These are phyloP conservation scores for Blastocystis sp. DNA, from an alignment of 352 stramenopile genomes.

Conservation along the genomic window DNA sequence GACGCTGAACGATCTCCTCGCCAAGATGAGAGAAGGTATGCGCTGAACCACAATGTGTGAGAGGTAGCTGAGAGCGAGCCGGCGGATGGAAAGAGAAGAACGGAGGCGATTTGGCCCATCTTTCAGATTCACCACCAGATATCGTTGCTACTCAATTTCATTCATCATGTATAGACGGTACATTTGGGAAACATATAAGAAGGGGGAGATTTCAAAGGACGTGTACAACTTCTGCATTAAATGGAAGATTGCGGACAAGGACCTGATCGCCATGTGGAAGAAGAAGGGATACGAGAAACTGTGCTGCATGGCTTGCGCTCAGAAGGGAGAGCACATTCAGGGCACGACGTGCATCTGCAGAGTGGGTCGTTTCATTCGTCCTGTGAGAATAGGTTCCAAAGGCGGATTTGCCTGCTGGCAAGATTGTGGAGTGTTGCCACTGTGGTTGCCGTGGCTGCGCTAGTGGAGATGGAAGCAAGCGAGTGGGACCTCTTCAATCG, in stretches of 20 bases:
- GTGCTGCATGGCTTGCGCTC: slow-evolving; percentile 55
- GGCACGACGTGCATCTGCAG: slow-evolving; percentile 44
- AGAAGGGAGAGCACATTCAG: slow-evolving; percentile 51
- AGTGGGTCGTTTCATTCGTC: neutral
- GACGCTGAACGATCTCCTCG: slow-evolving; percentile 32
- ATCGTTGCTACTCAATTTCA: neutral
- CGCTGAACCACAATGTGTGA: neutral
- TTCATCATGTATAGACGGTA: slow-evolving; percentile 4
- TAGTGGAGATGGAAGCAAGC: slow-evolving; percentile 49
- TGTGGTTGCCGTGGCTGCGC: slow-evolving; percentile 59
- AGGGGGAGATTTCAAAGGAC: slow-evolving; percentile 18
- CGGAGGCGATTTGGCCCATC: slow-evolving; percentile 61
- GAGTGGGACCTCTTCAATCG: neutral
- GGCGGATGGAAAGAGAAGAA: slow-evolving; percentile 22
- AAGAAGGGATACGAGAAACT: slow-evolving; percentile 66
- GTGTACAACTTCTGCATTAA: slow-evolving; percentile 63
- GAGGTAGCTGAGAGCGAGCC: slow-evolving; percentile 26
- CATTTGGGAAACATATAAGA: slow-evolving; percentile 56
- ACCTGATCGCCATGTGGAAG: slow-evolving; percentile 65
- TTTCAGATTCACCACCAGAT: slow-evolving; percentile 65
- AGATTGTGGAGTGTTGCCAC: slow-evolving; percentile 51
- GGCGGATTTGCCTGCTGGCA: slow-evolving; percentile 35
- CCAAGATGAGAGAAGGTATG: slow-evolving; percentile 57
- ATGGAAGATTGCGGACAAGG: slow-evolving; percentile 32
- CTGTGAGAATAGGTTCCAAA: slow-evolving; percentile 32